Evolutionary conservation across 768 basidiomycete genomes (phyloP), one percentile per base, ranked within the genome.

Genomic region (Calocybe indica): DNA sequence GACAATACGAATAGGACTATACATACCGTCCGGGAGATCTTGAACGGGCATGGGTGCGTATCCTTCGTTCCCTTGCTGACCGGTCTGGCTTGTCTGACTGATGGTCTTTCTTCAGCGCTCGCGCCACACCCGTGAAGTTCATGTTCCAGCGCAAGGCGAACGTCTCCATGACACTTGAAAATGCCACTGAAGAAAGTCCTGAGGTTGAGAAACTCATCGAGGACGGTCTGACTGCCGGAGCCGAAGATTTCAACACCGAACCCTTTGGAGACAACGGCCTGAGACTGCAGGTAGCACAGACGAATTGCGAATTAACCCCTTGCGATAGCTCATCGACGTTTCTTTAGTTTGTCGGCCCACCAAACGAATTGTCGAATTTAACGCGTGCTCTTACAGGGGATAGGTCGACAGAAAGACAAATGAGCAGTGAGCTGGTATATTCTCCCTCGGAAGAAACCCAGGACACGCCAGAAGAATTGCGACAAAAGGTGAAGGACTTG

Each of bases 1-100:
- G 76, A 84, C 57, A 86, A 85, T 54, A 62, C 69, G 39, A 83
- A 78, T 52, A 75, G 84, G 31, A 84, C 84, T 14, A 67, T 79
- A 42, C 74, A 78, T 52, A 74, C 68, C 36, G 62, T 85, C 42
- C 76, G 77, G 41, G 77, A 80, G 42, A 66, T 78, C 10, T 58
- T 86, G 37, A 67, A 64, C 30, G 56, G 58, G 11, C 69, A 79
- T 49, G 67, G 71, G 83, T 83, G 49, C 40, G 72, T 52, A 22
- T 22, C 22, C 22, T 22, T 22, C 4, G 22, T 22, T 30, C n/a
- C 13, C 29, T 37, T 29, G 30, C 36, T 37, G 29, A 51, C 7
- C 32, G 36, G 41, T 48, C 29, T 31, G 14, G 30, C 22, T 33
- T 29, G 10, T 13, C 34, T 15, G 15, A n/a, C 30, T 15, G 32